A percentile compares a stretch with the other conserved stretches of the same genome.
Conservation (phyloP, 2,329 filamentous ascomycete species). For the Albophoma yamanashiensis region DNA sequence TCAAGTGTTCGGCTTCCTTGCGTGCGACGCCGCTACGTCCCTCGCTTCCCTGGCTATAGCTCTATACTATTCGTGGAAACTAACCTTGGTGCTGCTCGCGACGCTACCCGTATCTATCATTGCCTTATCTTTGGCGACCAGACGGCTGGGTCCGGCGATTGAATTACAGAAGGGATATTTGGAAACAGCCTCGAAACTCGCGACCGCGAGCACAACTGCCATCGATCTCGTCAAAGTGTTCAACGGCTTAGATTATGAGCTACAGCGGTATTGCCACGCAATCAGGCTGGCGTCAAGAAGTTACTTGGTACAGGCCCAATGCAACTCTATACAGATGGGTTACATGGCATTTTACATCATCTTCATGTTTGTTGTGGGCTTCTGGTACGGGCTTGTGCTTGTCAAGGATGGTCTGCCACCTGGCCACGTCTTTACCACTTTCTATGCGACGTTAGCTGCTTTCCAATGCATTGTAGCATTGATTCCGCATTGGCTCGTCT, state of each 20-base stretch:
- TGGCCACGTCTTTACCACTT: slow-evolving; percentile 68
- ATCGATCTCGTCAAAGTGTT: slow-evolving; percentile 85
- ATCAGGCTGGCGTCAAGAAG: slow-evolving; percentile 47
- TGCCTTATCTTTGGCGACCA: slow-evolving; percentile 49
- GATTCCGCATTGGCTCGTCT: slow-evolving; percentile 63
- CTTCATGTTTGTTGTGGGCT: slow-evolving; percentile 75
- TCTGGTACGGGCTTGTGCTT: slow-evolving; percentile 74
- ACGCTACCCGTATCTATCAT: slow-evolving; percentile 58
- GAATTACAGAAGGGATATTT: slow-evolving; percentile 57
- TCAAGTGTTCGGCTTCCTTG: slow-evolving; percentile 62
- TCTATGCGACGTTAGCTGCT: slow-evolving; percentile 70
- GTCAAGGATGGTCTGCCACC: slow-evolving; percentile 50
- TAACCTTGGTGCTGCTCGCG: slow-evolving; percentile 70
- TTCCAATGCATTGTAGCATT: slow-evolving; percentile 66
- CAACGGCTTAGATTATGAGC: slow-evolving; percentile 63
- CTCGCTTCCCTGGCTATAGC: slow-evolving; percentile 59
- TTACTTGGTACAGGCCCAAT: slow-evolving; percentile 58
- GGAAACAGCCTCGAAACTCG: slow-evolving; percentile 58
- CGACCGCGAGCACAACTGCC: slow-evolving; percentile 56
- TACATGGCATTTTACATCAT: slow-evolving; percentile 65
- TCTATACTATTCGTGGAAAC: slow-evolving; percentile 70
- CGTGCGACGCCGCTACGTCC: slow-evolving; percentile 54
- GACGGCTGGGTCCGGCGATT: slow-evolving; percentile 54
- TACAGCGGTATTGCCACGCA: slow-evolving; percentile 49
- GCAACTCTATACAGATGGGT: slow-evolving; percentile 62